Percentiles rank a stretch among this genome's conserved stretches.
Conservation (phyloP, 2,329 filamentous ascomycete species). For the Fusarium sp. region DNA sequence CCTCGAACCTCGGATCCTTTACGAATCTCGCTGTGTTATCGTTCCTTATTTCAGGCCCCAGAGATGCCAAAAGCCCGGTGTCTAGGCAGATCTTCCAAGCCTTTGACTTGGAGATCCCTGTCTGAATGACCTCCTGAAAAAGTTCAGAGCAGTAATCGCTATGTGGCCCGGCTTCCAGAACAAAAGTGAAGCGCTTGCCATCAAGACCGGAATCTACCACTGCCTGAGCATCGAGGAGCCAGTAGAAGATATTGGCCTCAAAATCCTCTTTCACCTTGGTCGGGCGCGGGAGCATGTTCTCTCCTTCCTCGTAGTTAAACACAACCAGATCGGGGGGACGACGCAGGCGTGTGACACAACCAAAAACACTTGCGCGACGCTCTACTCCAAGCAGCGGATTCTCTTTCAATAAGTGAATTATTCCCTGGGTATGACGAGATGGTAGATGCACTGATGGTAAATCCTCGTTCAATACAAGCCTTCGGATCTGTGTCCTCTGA, state of each 20-base stretch:
- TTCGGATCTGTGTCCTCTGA: background rate
- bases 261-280: too few relatives aligned
- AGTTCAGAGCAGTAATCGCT: background rate
- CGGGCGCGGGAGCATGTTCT: accelerated
- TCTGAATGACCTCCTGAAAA: background rate
- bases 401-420: conserved; percentile 1
- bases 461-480: background rate
- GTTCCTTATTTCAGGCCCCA: accelerated
- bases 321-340: too few relatives aligned
- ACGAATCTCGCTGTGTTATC: accelerated
- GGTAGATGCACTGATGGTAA: background rate
- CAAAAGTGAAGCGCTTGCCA: background rate
- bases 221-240: conserved; percentile 1
- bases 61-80: background rate
- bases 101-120: background rate
- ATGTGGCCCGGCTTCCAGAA: background rate
- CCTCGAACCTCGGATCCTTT: background rate
- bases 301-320: too few relatives aligned
- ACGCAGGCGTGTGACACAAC: accelerated
- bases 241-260: background rate
- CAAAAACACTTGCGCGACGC: background rate
- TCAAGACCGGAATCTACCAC: background rate
- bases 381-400: conserved; percentile 13
- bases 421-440: background rate
- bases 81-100: background rate